Conservation (phyloP, 2,329 filamentous ascomycete species). For the Phyllosticta citribraziliensis region DNA sequence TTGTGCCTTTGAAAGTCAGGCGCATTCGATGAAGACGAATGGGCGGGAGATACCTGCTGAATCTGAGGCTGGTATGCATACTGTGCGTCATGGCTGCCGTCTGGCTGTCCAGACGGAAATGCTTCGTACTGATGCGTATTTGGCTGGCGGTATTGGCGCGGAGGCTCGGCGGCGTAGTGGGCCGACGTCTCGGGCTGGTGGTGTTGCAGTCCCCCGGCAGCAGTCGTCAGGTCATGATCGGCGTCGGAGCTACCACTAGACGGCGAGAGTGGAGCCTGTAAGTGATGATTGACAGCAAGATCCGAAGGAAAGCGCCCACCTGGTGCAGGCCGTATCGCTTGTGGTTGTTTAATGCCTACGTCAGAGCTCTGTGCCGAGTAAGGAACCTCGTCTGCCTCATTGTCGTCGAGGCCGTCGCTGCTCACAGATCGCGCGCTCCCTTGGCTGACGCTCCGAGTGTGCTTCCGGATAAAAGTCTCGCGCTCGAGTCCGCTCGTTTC, state of each 20-base stretch:
- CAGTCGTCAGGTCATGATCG: constrained; percentile 51
- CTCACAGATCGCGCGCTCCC: constrained; percentile 45
- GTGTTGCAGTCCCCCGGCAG: constrained; percentile 44
- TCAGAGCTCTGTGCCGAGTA: constrained; percentile 51
- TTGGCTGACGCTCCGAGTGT: constrained; percentile 68
- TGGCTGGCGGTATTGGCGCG: constrained; percentile 6
- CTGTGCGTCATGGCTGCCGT: constrained; percentile 11
- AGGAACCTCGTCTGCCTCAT: constrained; percentile 41
- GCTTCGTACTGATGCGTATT: constrained; percentile 11
- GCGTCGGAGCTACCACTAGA: constrained; percentile 69
- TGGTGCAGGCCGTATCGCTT: constrained; percentile 65
- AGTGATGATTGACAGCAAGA: constrained; percentile 75
- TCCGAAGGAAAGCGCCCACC: constrained; percentile 97
- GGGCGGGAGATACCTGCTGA: constrained; percentile 9
- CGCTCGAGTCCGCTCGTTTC: constrained; percentile 84
- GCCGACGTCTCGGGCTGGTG: constrained; percentile 15
- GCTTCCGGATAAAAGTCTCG: constrained; percentile 73
- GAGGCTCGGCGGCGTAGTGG: constrained; percentile 3
- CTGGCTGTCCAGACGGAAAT: constrained; percentile 12
- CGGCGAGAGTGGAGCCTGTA: constrained; percentile 68
- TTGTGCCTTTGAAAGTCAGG: constrained; percentile 20
- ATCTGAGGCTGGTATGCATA: constrained; percentile 1
- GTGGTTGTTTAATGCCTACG: constrained; percentile 27
- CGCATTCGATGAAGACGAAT: constrained; percentile 6
- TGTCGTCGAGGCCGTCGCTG: constrained; percentile 71